phyloP scores from a whole-genome alignment of 768 basidiomycete genomes.

The Podaxis carcinomalis region DNA sequence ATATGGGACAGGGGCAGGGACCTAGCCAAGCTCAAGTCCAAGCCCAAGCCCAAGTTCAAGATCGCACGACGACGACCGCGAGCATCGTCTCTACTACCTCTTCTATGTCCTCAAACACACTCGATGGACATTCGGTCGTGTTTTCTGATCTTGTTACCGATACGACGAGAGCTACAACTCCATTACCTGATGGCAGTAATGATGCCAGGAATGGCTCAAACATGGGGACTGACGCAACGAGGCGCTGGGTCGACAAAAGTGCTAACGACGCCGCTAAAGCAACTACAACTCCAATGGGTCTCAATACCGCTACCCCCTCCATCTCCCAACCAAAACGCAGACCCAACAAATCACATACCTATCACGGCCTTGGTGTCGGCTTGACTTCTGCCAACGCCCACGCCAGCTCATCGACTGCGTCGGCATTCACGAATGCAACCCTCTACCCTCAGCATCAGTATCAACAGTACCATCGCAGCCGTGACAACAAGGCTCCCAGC shows the following conservation, averaged over 20 bases:
- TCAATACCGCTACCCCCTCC: neutral
- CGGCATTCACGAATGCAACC: neutral
- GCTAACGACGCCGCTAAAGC: conserved; percentile 2
- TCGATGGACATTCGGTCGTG: conserved; percentile 38
- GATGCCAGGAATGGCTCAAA: conserved; percentile 3
- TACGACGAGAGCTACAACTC: conserved; percentile 24
- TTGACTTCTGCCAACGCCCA: neutral
- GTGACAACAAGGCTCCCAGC: conserved; percentile 18
- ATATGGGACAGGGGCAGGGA: neutral
- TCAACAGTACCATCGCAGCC: conserved; percentile 3
- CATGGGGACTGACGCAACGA: conserved; percentile 2
- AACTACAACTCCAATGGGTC: conserved; percentile 16
- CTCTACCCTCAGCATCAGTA: neutral
- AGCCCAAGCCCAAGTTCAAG: conserved; percentile 2
- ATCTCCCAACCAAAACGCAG: neutral
- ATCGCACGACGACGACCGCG: conserved; percentile 1
- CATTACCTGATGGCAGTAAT: neutral
- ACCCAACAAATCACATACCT: conserved; percentile 5
- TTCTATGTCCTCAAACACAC: conserved; percentile 33
- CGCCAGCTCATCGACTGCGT: neutral
- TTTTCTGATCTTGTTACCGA: conserved; percentile 21
- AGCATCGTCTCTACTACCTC: conserved; percentile 19
- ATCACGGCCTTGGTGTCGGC: neutral
- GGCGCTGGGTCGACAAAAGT: neutral
- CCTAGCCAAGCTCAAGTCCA: neutral